These are phyloP conservation scores for Sporothrix humicola DNA, from an alignment of 2,329 filamentous ascomycete genomes.

Conservation along the genomic window DNA sequence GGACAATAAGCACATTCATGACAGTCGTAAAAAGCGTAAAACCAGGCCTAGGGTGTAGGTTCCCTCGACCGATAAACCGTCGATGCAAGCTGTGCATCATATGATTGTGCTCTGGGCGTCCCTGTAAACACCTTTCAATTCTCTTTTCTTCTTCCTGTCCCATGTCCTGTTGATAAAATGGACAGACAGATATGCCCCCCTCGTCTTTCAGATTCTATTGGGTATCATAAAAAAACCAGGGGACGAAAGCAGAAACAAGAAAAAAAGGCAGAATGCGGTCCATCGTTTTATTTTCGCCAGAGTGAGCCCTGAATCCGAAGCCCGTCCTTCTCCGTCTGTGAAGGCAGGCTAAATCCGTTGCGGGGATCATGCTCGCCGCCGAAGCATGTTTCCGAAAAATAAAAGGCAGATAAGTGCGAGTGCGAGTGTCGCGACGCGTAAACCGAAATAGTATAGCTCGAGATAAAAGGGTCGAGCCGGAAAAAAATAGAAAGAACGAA, in stretches of 20 bases:
- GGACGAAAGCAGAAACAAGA: conserved; percentile 45
- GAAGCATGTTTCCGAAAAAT: conserved; percentile 41
- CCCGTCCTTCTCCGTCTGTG: conserved; percentile 44
- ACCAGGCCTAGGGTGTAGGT: conserved; percentile 44
- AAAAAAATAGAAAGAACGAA: conserved; percentile 35
- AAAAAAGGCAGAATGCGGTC: conserved; percentile 45
- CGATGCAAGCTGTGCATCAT: conserved; percentile 38
- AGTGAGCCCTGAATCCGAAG: conserved; percentile 47
- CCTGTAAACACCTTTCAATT: conserved; percentile 35
- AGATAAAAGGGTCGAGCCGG: conserved; percentile 14
- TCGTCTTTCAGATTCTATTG: conserved; percentile 47
- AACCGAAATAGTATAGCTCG: conserved; percentile 32
- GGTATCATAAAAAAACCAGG: conserved; percentile 49
- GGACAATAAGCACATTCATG: conserved; percentile 49
- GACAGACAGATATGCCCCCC: conserved; percentile 40
- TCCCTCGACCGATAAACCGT: conserved; percentile 43
- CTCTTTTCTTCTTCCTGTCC: conserved; percentile 33
- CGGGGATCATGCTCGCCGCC: conserved; percentile 48
- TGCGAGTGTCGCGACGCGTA: conserved; percentile 20
- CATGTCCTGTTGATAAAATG: conserved; percentile 39
- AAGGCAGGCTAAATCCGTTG: conserved; percentile 40
- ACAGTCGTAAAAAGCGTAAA: conserved; percentile 47
- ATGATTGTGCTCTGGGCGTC: conserved; percentile 37
- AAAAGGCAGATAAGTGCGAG: conserved; percentile 36
- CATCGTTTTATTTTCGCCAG: conserved; percentile 44